These are phyloP conservation scores for Aschersonia sp. DNA, from an alignment of 2,329 filamentous ascomycete species.

Conservation along the genomic window DNA sequence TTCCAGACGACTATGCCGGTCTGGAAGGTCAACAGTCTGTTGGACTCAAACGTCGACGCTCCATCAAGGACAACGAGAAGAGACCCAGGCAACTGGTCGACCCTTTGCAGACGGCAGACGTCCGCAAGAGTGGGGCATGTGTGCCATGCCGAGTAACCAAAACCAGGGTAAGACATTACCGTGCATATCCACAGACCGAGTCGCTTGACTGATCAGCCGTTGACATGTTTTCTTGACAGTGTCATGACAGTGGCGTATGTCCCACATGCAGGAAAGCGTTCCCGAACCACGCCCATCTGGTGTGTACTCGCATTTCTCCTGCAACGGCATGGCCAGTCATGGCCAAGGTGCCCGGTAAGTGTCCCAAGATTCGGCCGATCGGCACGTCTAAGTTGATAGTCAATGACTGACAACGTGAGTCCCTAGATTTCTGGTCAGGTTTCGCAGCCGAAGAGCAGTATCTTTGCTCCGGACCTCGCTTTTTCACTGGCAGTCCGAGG, in stretches of 20 bases:
- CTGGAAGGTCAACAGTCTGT: slow-evolving; percentile 10
- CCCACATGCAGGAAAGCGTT: slow-evolving; percentile 26
- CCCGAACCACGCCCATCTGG: slow-evolving; percentile 23
- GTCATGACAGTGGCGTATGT: slow-evolving; percentile 25
- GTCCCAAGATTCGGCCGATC: background rate
- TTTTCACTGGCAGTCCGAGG: slow-evolving; percentile 20
- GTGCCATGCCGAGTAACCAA: slow-evolving; percentile 32
- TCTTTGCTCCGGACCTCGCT: slow-evolving; percentile 18
- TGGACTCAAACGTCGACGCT: slow-evolving; percentile 21
- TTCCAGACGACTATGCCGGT: slow-evolving; percentile 13
- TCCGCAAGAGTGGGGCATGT: slow-evolving; percentile 33
- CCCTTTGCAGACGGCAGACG: slow-evolving; percentile 30
- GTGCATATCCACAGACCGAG: slow-evolving; percentile 5
- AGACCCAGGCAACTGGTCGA: slow-evolving; percentile 22
- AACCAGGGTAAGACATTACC: slow-evolving; percentile 25
- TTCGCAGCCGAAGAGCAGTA: slow-evolving; percentile 18
- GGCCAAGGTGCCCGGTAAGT: slow-evolving; percentile 21
- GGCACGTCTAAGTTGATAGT: too few relatives aligned
- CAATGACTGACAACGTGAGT: too few relatives aligned
- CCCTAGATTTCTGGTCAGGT: slow-evolving; percentile 22
- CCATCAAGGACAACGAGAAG: slow-evolving; percentile 18
- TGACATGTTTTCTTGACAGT: slow-evolving; percentile 13
- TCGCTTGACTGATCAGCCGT: slow-evolving; percentile 11
- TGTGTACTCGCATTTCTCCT: slow-evolving; percentile 23
- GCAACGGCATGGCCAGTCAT: slow-evolving; percentile 22